Conservation (phyloP, 2,329 filamentous ascomycete species). For the Botrytis tulipae region DNA sequence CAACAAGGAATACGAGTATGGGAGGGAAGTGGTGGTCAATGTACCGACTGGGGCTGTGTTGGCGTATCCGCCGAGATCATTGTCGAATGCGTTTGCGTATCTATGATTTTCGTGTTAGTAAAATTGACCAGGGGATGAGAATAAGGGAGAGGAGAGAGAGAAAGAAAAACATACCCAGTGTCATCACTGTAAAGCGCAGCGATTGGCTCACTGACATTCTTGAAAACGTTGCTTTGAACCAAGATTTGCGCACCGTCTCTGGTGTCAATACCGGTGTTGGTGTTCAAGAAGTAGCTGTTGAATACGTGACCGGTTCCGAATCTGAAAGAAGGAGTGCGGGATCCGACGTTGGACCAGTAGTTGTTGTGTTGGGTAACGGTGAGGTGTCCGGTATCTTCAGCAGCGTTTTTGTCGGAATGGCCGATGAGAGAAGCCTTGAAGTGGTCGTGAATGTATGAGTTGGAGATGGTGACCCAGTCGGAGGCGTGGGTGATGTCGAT, state of each 20-base stretch:
- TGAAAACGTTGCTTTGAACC: slow-evolving; percentile 53
- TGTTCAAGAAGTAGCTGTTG: slow-evolving; percentile 50
- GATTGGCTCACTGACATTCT: slow-evolving; percentile 42
- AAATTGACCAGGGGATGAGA: not conserved
- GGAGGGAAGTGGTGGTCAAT: slow-evolving; percentile 43
- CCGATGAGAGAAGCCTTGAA: slow-evolving; percentile 35
- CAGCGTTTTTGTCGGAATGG: slow-evolving; percentile 34
- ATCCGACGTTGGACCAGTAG: slow-evolving; percentile 31
- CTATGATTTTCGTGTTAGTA: not conserved
- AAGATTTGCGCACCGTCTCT: slow-evolving; percentile 47
- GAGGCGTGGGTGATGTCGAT: slow-evolving; percentile 47
- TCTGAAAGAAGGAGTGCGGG: slow-evolving; percentile 54
- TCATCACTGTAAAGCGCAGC: slow-evolving; percentile 25
- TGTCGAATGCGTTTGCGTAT: slow-evolving; percentile 44
- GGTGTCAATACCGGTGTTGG: slow-evolving; percentile 54
- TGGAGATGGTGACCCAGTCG: slow-evolving; percentile 46
- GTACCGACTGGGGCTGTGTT: slow-evolving; percentile 52
- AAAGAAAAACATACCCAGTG: slow-evolving; percentile 10
- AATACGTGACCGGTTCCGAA: slow-evolving; percentile 60
- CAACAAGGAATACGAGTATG: slow-evolving; percentile 53
- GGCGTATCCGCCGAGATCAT: slow-evolving; percentile 46
- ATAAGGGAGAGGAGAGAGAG: not conserved
- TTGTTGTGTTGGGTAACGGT: slow-evolving; percentile 35
- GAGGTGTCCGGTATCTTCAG: slow-evolving; percentile 34
- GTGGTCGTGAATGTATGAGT: slow-evolving; percentile 47